Base-by-base conservation (phyloP, 179 eudicot genomes). In the Patellifolia procumbens region DNA sequence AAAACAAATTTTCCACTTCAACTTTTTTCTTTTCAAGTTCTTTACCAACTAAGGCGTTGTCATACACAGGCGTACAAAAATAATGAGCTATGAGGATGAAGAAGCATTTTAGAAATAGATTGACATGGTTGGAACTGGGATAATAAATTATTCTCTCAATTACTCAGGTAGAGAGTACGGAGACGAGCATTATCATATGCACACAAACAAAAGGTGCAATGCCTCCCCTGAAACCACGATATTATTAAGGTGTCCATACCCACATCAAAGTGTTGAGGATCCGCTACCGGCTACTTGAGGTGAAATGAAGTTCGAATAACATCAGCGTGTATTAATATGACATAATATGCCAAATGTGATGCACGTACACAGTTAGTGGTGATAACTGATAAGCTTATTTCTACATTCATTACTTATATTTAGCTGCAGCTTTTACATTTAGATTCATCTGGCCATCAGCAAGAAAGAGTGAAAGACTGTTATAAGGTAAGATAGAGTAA, bases 221-320 rank as follows among this genome's bases (percentile, higher is more conserved):
- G 66, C 45, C 42, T 11, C 12, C 32, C 5, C 8, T 26, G 20
- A 66, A 39, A 39, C 55, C 29, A 68, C 42, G 16, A 28, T 34
- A 1, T 28, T 39, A 10, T 39, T 11, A 39, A 39, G 1, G 45
- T 7, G 45, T 39, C 3, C 45, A 39, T 39, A 39, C 45, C 45
- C 45, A 39, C 9, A 10, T 39, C 9, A 10, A 10, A 39, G 45
- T 39, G 45, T 39, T 11, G 9, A 39, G 45, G 45, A 39, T 39
- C 45, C 45, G 45, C 7, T 7, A 39, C n/a, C 45, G 45, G 45
- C 9, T 39, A 39, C 45, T 39, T 39, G n/a, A 39, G 29, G 28
- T 31, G 66, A 61, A 31, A 61, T 61, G 66, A 31, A 31, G 29
- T 58, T 37, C 19, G 15, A 58, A 16, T 58, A 56, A 64, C 73